Conservation (phyloP, 2,329 filamentous ascomycete genomes). For the Pyricularia pennisetigena region DNA sequence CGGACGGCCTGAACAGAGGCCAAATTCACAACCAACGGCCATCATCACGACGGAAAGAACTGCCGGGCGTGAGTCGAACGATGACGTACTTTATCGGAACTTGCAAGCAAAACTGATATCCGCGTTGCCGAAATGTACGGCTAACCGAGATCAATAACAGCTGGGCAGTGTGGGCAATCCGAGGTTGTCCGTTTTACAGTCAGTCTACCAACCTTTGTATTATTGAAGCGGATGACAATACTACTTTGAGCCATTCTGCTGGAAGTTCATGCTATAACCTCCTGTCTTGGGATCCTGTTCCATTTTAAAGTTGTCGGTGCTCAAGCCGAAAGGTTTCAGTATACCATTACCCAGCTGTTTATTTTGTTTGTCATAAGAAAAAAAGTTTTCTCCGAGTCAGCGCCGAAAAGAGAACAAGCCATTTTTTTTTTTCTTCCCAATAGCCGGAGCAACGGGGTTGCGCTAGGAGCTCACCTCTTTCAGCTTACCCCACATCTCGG, state of each 20-base stretch:
- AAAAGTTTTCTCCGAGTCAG: background rate
- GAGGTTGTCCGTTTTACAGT: background rate
- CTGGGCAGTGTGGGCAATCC: background rate
- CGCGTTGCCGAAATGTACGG: background rate
- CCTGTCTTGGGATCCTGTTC: conserved; percentile 81
- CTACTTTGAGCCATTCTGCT: conserved; percentile 4
- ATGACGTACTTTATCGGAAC: background rate
- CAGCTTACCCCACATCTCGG: conserved; percentile 95
- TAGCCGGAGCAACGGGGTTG: too few relatives aligned
- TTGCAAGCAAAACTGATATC: background rate
- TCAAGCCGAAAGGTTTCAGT: conserved; percentile 85
- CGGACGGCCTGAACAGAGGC: background rate
- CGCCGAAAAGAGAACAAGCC: background rate
- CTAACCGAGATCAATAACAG: background rate
- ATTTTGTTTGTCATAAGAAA: background rate
- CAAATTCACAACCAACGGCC: background rate
- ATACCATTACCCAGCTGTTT: conserved; percentile 74
- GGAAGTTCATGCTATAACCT: conserved; percentile 89
- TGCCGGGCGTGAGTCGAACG: background rate
- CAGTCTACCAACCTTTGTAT: background rate
- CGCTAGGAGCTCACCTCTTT: conserved; percentile 51
- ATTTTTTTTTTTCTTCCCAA: too few relatives aligned
- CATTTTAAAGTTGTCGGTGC: conserved; percentile 92
- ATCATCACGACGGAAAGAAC: background rate
- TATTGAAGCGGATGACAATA: background rate